These are phyloP conservation scores for Crucibulum laeve DNA, from an alignment of 768 basidiomycete genomes.

Conservation along the genomic window DNA sequence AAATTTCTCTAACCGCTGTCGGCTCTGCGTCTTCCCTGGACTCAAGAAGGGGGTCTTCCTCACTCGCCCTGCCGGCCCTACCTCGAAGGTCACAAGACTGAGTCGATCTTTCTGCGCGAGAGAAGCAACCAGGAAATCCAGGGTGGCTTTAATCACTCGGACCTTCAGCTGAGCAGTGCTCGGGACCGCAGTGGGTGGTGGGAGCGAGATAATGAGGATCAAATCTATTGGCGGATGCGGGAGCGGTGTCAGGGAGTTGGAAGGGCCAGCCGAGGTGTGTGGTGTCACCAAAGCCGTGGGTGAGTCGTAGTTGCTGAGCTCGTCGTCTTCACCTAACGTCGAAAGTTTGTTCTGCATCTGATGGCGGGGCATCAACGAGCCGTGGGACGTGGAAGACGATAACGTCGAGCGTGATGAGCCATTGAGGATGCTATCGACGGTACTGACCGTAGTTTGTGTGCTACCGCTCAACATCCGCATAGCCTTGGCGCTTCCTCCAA, in stretches of 20 bases:
- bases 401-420: conserved; percentile 62
- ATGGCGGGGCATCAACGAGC: conserved; percentile 37
- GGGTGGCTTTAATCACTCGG: conserved; percentile 82
- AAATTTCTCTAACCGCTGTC: conserved; percentile 68
- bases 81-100: conserved; percentile 90
- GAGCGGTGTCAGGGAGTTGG: conserved; percentile 76
- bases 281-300: conserved; percentile 62
- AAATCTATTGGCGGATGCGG: conserved; percentile 88
- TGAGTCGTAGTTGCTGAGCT: conserved; percentile 53
- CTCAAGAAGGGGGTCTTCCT: conserved; percentile 92
- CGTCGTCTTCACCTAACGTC: conserved; percentile 71
- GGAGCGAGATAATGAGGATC: conserved; percentile 87
- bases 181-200: conserved; percentile 63
- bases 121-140: conserved; percentile 82
- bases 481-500: conserved; percentile 72
- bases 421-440: conserved; percentile 65
- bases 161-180: conserved; percentile 84
- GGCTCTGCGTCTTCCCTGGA: conserved; percentile 64
- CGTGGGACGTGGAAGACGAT: conserved; percentile 73
- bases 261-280: conserved; percentile 68
- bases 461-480: conserved; percentile 79
- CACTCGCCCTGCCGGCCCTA: conserved; percentile 76
- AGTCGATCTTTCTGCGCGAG: conserved; percentile 77
- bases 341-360: conserved; percentile 48
- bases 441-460: conserved; percentile 61